Conservation (phyloP, 495 filamentous ascomycete genomes). For the Talaromyces liani region DNA sequence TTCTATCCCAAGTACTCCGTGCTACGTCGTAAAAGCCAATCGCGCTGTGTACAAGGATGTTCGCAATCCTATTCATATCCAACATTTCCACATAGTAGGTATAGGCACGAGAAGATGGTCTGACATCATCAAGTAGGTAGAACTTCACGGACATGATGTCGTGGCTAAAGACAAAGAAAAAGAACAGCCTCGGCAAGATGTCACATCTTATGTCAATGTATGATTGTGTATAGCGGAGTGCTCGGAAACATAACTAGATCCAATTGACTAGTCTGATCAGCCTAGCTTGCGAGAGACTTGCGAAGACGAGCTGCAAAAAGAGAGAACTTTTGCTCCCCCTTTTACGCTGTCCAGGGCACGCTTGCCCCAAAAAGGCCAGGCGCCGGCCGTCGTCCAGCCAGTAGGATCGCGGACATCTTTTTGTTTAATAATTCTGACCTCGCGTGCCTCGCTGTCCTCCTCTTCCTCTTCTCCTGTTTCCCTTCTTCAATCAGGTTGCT, state of each 20-base stretch:
- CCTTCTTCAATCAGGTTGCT: slow-evolving; percentile 5
- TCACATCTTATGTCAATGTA: not conserved
- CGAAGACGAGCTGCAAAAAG: not conserved
- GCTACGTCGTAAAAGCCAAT: not conserved
- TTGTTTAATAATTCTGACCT: not conserved
- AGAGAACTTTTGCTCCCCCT: not conserved
- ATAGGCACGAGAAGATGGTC: not conserved
- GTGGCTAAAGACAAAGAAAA: no score
- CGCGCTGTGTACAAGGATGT: not conserved
- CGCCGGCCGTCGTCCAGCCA: not conserved
- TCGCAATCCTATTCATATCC: not conserved
- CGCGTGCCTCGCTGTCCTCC: not conserved
- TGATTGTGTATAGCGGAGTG: not conserved
- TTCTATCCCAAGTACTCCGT: not conserved
- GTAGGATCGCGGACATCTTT: not conserved
- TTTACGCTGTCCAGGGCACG: not conserved
- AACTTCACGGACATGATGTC: no score
- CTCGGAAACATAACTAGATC: not conserved
- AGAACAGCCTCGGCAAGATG: not conserved
- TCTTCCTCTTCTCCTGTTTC: not conserved
- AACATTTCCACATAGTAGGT: no score
- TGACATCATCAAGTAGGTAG: not conserved
- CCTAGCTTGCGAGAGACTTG: not conserved
- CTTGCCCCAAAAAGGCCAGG: not conserved
- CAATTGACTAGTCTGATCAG: not conserved